Evolutionary conservation across 2,329 filamentous ascomycete genomes (phyloP), one percentile per base, ranked within the genome.

Genomic region (Fusarium scirpi): DNA sequence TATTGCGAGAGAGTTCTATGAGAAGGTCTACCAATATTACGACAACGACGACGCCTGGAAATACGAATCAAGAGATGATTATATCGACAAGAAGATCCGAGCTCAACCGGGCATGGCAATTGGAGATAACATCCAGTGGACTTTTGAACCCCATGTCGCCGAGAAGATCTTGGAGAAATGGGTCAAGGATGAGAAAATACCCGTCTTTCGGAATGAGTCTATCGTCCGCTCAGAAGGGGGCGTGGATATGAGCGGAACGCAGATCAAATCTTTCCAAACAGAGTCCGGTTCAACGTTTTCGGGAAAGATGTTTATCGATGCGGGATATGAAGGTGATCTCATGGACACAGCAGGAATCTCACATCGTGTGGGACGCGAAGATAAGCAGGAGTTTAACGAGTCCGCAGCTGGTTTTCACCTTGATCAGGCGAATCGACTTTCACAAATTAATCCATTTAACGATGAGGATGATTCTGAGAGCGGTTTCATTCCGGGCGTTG

Each of bases 261-360:
- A 41, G 1, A 71, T 71, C 15, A 41, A 43, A 5, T 70, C 69
- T 2, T 72, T 71, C n/a, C 54, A 43, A 38, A 71, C 69, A 0
- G n/a, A 29, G 1, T 57, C 58, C 1, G 69, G 69, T 2, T 56
- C 58, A 6, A 51, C 41, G 3, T 71, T 72, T 24, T 51, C 47
- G 0, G 69, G 57, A 3, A 72, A 68, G 12, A 68, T 72, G 53
- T 72, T 72, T 1, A 72, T 72, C 3, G 69, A 72, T 12, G 70
- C 70, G 8, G 58, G 70, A 2, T 72, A 72, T 11, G 70, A 72
- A 6, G 70, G 70, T 6, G 70, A 72, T 8, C 38, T 72, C 6
- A 72, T 72, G 70, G 70, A 58, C 12, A 60, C 69, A 7, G 70
- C 70, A 8, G 69, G 62, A 3, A 61, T 72, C 18, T 58, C 69